Evolutionary conservation across 169 alveolate genomes (phyloP).

Genomic region (Cryptosporidium sp.): DNA sequence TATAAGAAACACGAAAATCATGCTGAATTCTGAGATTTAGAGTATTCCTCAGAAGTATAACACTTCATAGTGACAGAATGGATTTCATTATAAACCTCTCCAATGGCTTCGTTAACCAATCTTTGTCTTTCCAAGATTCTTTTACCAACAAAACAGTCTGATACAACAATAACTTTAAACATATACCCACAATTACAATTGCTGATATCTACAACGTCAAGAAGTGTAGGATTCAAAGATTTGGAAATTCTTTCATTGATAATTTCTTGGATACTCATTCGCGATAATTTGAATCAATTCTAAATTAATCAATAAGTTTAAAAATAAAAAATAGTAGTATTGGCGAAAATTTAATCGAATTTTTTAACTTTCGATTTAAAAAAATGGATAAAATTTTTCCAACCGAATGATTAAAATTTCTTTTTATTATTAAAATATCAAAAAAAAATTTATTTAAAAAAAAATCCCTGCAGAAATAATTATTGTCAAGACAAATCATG

Average conservation of each 20-base stretch:
- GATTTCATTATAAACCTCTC: conserved; percentile 83
- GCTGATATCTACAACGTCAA: conserved; percentile 84
- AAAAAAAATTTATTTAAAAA: neutral
- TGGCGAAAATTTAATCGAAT: neutral
- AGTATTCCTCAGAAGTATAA: conserved; percentile 85
- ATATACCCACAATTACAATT: conserved; percentile 88
- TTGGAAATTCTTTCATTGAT: conserved; percentile 81
- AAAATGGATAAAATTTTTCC: neutral
- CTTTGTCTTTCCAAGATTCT: conserved; percentile 86
- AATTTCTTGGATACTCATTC: conserved; percentile 42
- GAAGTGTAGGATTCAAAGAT: conserved; percentile 83
- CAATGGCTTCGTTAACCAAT: conserved; percentile 84
- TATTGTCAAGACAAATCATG: conserved; percentile 14
- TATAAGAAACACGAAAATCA: neutral
- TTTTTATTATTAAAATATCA: neutral
- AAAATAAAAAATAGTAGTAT: neutral
- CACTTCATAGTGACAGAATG: conserved; percentile 89
- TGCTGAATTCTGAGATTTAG: neutral
- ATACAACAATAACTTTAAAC: conserved; percentile 85
- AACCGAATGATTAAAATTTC: neutral
- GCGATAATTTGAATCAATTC: neutral
- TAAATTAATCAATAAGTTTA: neutral
- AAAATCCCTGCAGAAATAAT: neutral
- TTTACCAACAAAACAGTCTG: conserved; percentile 82
- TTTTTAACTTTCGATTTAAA: neutral